Percentiles rank a stretch among this genome's conserved stretches.
These are phyloP conservation scores for Fusarium fracticaudum DNA, from an alignment of 2,329 filamentous ascomycete genomes.

Conservation along the genomic window DNA sequence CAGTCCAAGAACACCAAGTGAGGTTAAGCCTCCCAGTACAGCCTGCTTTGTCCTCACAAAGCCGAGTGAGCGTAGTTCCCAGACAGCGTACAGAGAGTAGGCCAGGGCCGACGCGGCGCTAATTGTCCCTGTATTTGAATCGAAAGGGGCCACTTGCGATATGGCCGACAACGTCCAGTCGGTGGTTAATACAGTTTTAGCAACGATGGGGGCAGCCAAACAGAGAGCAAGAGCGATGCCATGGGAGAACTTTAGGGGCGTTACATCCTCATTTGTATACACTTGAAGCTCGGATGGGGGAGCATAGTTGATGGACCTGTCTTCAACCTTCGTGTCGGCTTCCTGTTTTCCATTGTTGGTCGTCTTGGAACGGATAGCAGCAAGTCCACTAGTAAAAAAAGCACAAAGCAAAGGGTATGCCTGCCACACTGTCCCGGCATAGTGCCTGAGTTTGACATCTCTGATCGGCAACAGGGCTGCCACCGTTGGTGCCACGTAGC, in stretches of 20 bases:
- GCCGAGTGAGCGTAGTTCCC: neutral
- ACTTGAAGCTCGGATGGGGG: neutral
- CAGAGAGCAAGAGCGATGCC: neutral
- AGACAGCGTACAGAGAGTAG: neutral
- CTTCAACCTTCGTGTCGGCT: neutral
- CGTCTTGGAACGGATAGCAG: accelerated
- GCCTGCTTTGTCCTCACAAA: neutral
- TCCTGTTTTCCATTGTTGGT: accelerated
- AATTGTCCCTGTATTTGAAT: accelerated
- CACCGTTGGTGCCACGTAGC: neutral
- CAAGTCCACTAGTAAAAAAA: neutral
- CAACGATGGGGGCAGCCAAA: neutral
- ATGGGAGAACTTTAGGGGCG: neutral
- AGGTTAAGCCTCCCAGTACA: neutral
- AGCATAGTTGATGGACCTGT: neutral
- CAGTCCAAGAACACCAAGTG: accelerated
- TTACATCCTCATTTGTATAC: neutral
- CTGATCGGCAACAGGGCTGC: neutral
- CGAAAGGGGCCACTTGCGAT: accelerated
- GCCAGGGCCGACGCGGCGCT: neutral
- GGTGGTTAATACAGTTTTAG: too few species aligned
- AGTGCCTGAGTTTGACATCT: neutral
- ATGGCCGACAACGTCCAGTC: neutral
- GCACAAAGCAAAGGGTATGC: neutral
- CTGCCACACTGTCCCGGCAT: accelerated